A percentile compares a stretch with the other conserved stretches of the same genome.
These are phyloP conservation scores for Podospora comata DNA, from an alignment of 495 filamentous ascomycete species.

Conservation along the genomic window DNA sequence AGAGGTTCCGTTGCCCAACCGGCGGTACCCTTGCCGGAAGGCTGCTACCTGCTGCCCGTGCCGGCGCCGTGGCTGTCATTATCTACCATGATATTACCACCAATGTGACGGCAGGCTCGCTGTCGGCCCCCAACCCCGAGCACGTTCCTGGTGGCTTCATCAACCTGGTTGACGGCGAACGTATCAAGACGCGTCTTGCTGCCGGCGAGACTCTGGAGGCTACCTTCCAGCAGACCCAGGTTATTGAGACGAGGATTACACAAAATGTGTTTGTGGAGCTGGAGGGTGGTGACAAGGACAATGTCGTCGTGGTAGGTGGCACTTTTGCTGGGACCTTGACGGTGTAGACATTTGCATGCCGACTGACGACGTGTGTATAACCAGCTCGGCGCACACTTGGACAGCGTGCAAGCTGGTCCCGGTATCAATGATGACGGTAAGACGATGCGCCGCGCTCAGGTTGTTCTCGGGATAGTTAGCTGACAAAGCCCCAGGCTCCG, in stretches of 20 bases:
- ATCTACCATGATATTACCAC: conserved; percentile 36
- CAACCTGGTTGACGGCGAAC: conserved; percentile 34
- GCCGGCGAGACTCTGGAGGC: conserved; percentile 32
- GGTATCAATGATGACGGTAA: conserved; percentile 34
- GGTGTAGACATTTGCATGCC: background rate
- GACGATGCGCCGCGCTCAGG: background rate
- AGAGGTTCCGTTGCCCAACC: conserved; percentile 39
- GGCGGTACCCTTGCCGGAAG: conserved; percentile 43
- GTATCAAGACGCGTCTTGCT: conserved; percentile 28
- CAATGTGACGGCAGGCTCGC: conserved; percentile 32
- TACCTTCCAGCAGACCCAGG: conserved; percentile 40
- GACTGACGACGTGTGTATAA: background rate
- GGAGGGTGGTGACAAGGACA: conserved; percentile 31
- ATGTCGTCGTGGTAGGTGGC: conserved; percentile 30
- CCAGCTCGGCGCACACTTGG: conserved; percentile 42
- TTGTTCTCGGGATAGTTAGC: background rate
- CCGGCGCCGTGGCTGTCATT: conserved; percentile 40
- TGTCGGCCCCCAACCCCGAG: conserved; percentile 35
- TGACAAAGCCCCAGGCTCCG: conserved; percentile 34
- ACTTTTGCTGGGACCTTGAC: background rate
- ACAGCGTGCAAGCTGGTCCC: conserved; percentile 45
- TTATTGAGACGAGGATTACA: conserved; percentile 36
- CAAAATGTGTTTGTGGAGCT: conserved; percentile 46
- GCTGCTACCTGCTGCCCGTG: conserved; percentile 35
- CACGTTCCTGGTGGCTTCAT: conserved; percentile 39